Evolutionary conservation across 768 basidiomycete species (phyloP).

Genomic region (Agrocybe chaxingu): DNA sequence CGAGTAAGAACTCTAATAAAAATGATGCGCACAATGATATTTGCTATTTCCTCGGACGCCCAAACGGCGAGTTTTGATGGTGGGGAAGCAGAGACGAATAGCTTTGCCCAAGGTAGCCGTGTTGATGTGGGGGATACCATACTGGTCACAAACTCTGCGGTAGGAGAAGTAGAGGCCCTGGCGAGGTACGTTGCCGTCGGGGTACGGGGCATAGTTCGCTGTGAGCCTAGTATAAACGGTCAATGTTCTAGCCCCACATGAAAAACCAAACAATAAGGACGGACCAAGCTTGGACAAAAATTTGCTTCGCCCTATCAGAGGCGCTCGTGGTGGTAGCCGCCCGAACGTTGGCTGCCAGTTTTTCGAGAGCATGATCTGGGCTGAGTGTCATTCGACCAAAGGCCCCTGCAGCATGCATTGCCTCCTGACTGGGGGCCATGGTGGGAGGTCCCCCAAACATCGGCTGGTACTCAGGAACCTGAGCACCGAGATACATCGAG

Average conservation of each 20-base stretch:
- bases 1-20: slow-evolving; percentile 23
- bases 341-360: slow-evolving; percentile 82
- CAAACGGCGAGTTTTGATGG: slow-evolving; percentile 90
- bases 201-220: slow-evolving; percentile 87
- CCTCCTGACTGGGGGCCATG: slow-evolving; percentile 46
- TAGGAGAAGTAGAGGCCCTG: slow-evolving; percentile 95
- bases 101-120: slow-evolving; percentile 95
- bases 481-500: slow-evolving; percentile 65
- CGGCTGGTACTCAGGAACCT: slow-evolving; percentile 58
- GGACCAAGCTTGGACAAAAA: slow-evolving; percentile 90
- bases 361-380: slow-evolving; percentile 78
- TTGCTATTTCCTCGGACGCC: slow-evolving; percentile 94
- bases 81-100: slow-evolving; percentile 88
- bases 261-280: slow-evolving; percentile 26
- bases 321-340: slow-evolving; percentile 89
- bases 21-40: slow-evolving; percentile 74
- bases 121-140: slow-evolving; percentile 92
- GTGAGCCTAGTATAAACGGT: slow-evolving; percentile 55
- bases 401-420: slow-evolving; percentile 65
- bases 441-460: slow-evolving; percentile 55
- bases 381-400: slow-evolving; percentile 77
- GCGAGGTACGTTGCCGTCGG: slow-evolving; percentile 89
- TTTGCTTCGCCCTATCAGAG: slow-evolving; percentile 87
- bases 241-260: slow-evolving; percentile 11
- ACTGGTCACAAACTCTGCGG: slow-evolving; percentile 86